Evolutionary conservation across 495 filamentous ascomycete species (phyloP), one percentile per base, ranked within the genome.

Genomic region (Evansstolkia leycettana): DNA sequence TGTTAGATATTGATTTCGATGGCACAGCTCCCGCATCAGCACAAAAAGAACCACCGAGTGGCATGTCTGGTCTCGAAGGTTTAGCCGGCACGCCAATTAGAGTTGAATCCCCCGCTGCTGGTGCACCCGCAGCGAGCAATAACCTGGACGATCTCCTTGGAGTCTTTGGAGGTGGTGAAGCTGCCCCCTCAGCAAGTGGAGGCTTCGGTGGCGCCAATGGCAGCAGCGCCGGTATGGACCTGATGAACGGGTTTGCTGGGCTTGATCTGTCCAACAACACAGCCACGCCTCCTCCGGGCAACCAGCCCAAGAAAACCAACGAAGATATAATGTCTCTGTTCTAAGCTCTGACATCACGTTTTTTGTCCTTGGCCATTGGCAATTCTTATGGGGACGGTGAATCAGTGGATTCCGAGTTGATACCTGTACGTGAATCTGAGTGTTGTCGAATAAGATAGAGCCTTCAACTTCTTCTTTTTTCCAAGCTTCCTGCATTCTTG

Each of bases 1-100:
- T 98, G 23, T 72, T 98, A 37, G 90, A 98, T 57, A 95, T 98
- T 49, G 90, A 98, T 63, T 96, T 96, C 55, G 90, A 96, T 51
- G 92, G 90, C 18, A 78, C 82, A 4, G 90, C 84, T 15, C 92
- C 90, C 0, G 90, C 90, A 10, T 87, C 80, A 12, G 73, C 86
- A 12, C 83, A 92, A 43, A 80, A 79, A 42, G 71, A 73, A 28
- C 72, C 78, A n/a, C 48, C 62, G 7, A 59, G 54, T 16, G 75
- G 77, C 31, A 51, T 73, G 39, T 77, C 75, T 11, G 80, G 81
- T 12, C 60, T 87, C 1, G 82, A 85, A 52, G 82, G 79, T 9
- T 63, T 84, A 16, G 76, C 73, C 17, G 83, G 80, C 10, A 92
- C 87, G 8, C 85, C 88, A 5, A 78, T 85, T 20, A 69, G 87